Evolutionary conservation across 805 yeast species (phyloP).

Genomic region (Kluyveromyces siamensis): DNA sequence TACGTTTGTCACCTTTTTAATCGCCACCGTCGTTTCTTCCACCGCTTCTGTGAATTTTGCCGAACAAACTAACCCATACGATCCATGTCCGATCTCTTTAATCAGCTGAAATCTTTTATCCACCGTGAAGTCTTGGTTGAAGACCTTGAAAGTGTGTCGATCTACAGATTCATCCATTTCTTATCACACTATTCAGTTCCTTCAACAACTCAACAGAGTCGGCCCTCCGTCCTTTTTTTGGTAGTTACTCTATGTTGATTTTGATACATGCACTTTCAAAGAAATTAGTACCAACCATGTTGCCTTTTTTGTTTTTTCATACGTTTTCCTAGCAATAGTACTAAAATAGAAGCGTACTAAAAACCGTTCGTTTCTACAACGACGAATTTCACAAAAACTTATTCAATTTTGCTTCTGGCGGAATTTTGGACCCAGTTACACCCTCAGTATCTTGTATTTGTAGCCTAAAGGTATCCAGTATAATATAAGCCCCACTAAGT

Average conservation of each 20-base stretch:
- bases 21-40: constrained; percentile 82
- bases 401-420: no score
- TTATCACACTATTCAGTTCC: neutral
- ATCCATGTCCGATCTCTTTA: constrained; percentile 95
- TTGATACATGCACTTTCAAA: neutral
- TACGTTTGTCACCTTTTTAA: constrained; percentile 91
- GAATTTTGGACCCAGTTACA: no score
- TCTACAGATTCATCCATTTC: constrained; percentile 28
- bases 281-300: neutral
- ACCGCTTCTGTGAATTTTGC: constrained; percentile 70
- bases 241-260: neutral
- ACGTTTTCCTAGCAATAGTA: neutral
- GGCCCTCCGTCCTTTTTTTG: neutral
- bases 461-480: no score
- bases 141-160: constrained; percentile 50
- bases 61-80: constrained; percentile 93
- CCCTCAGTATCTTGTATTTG: no score
- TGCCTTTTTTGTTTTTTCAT: neutral
- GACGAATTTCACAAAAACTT: neutral
- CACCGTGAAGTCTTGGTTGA: constrained; percentile 86
- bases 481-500: no score
- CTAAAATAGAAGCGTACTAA: neutral
- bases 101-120: constrained; percentile 83
- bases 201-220: neutral
- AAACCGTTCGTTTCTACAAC: neutral